These are phyloP conservation scores for Ascochyta clinopodiicola DNA, from an alignment of 2,329 filamentous ascomycete species.

Conservation along the genomic window DNA sequence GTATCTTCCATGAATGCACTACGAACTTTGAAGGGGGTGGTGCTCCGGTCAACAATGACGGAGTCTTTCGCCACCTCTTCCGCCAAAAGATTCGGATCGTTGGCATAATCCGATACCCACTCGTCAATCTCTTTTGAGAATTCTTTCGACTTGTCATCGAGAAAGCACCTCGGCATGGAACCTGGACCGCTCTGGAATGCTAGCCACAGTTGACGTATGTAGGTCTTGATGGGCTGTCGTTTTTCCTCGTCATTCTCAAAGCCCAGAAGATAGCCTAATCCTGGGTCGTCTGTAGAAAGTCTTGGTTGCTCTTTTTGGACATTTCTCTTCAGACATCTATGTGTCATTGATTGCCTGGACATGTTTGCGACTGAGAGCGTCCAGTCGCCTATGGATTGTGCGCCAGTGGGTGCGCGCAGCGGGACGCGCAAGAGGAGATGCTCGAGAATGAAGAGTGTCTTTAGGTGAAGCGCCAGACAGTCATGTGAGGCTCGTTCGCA, in stretches of 20 bases:
- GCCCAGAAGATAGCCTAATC: neutral
- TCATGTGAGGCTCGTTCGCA: too few relatives aligned
- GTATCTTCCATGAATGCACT: neutral
- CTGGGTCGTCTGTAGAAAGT: too few relatives aligned
- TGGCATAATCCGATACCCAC: neutral
- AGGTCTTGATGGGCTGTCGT: neutral
- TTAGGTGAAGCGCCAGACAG: too few relatives aligned
- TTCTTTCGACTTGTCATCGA: neutral
- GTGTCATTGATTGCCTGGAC: too few relatives aligned
- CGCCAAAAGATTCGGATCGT: neutral
- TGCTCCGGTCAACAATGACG: neutral
- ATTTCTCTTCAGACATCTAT: too few relatives aligned
- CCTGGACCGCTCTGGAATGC: neutral
- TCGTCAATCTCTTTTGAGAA: neutral
- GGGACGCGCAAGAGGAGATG: too few relatives aligned
- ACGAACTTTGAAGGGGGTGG: neutral
- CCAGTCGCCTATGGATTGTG: too few relatives aligned
- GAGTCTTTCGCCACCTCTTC: neutral
- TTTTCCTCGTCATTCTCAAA: conserved; percentile 20
- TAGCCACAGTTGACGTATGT: conserved; percentile 7
- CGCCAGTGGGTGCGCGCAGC: too few relatives aligned
- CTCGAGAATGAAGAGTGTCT: too few relatives aligned
- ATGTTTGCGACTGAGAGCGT: too few relatives aligned
- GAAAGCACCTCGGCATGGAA: neutral
- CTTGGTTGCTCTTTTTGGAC: too few relatives aligned